Percentiles rank a stretch among this genome's conserved stretches.
Conservation (phyloP, 2,329 filamentous ascomycete species). For the Colletotrichum horii region DNA sequence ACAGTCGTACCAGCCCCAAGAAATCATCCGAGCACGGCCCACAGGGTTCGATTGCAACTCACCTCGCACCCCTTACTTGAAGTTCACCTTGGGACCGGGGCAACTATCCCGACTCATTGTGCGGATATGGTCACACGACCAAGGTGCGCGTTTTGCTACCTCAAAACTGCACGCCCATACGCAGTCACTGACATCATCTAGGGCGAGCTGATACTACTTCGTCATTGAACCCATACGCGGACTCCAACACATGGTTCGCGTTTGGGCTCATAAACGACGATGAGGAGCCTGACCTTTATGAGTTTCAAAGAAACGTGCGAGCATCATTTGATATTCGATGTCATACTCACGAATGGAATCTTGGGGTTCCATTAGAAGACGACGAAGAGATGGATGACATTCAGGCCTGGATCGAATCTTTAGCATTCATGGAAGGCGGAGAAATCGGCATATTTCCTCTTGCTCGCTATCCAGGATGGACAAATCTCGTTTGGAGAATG, state of each 20-base stretch:
- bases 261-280: accelerated
- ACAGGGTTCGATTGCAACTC: neutral
- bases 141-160: neutral
- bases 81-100: neutral
- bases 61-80: neutral
- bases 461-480: neutral
- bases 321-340: neutral
- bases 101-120: neutral
- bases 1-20: neutral
- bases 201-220: neutral
- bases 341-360: neutral
- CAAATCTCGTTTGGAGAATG: neutral
- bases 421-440: neutral
- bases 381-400: neutral
- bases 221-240: neutral
- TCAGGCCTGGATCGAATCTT: neutral
- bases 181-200: neutral
- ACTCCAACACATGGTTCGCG: neutral
- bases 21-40: neutral
- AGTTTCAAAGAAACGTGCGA: neutral
- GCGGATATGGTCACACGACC: neutral
- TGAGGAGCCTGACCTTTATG: neutral
- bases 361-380: neutral
- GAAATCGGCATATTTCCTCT: neutral
- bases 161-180: accelerated